These are phyloP conservation scores for Colletotrichum sp. DNA, from an alignment of 2,329 filamentous ascomycete genomes.

Conservation along the genomic window DNA sequence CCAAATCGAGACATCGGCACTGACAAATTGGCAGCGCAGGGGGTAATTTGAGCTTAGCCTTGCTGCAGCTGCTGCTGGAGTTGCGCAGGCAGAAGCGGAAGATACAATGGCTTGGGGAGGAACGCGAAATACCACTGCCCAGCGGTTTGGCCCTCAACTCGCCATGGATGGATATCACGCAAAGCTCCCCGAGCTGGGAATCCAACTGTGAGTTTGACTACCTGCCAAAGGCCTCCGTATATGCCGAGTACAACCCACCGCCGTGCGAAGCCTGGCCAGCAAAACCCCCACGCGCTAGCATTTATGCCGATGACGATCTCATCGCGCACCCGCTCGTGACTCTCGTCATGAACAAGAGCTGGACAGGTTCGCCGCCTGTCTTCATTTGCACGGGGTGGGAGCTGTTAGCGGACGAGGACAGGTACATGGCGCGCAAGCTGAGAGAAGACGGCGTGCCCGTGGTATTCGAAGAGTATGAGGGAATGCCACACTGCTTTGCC, in stretches of 20 bases:
- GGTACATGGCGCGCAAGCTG: conserved; percentile 62
- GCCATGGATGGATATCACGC: conserved; percentile 75
- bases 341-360: conserved; percentile 61
- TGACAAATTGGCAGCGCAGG: conserved; percentile 60
- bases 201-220: conserved; percentile 65
- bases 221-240: conserved; percentile 52
- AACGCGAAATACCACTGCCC: conserved; percentile 67
- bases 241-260: conserved; percentile 29
- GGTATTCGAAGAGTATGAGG: conserved; percentile 75
- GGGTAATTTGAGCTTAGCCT: conserved; percentile 69
- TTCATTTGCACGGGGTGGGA: conserved; percentile 76
- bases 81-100: conserved; percentile 51
- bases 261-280: conserved; percentile 64
- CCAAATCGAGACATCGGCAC: neutral
- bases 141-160: conserved; percentile 67
- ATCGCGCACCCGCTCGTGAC: conserved; percentile 72
- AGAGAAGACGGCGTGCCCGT: conserved; percentile 63
- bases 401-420: conserved; percentile 70
- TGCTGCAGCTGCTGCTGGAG: conserved; percentile 73
- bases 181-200: conserved; percentile 62
- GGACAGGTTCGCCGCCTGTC: conserved; percentile 68
- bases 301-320: conserved; percentile 61
- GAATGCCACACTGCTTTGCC: conserved; percentile 80
- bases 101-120: conserved; percentile 65
- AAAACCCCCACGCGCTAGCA: conserved; percentile 53